Conservation (phyloP, 192 early-diverging fungal genomes). For the Physocladia obscura region DNA sequence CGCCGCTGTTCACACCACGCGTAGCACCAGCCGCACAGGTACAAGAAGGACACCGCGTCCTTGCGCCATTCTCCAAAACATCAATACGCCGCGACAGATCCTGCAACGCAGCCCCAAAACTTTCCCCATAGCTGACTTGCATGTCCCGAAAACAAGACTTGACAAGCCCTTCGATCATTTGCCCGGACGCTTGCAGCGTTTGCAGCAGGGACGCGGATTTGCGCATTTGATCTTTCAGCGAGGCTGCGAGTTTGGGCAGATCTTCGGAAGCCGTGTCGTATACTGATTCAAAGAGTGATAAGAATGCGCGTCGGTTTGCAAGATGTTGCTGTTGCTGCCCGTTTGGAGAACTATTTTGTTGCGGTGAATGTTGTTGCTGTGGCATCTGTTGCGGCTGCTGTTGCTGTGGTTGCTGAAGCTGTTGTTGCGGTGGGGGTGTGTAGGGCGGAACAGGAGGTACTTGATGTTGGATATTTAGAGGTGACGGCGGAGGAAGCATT, state of each 20-base stretch:
- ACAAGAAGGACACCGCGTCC: background rate
- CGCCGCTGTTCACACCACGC: background rate
- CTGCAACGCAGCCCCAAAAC: conserved; percentile 55
- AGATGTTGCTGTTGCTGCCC: background rate
- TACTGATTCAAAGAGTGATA: conserved; percentile 45
- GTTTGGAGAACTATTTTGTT: too few species aligned
- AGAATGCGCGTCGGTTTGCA: conserved; percentile 18
- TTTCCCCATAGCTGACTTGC: conserved; percentile 58
- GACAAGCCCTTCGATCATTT: conserved; percentile 80
- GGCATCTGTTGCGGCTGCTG: too few species aligned
- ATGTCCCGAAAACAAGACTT: conserved; percentile 71
- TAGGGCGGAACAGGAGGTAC: too few species aligned
- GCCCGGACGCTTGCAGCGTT: conserved; percentile 68
- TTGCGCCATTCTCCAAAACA: conserved; percentile 30
- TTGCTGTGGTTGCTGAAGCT: too few species aligned
- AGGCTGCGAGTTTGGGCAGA: conserved; percentile 57
- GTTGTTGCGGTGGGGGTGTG: too few species aligned
- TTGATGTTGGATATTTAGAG: too few species aligned
- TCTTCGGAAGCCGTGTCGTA: conserved; percentile 59
- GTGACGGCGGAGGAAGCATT: too few species aligned
- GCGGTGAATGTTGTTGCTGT: too few species aligned
- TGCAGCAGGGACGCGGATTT: conserved; percentile 69
- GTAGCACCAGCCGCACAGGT: background rate
- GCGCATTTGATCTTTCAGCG: conserved; percentile 77
- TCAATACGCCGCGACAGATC: conserved; percentile 50